phyloP scores from a whole-genome alignment of 2,329 filamentous ascomycete genomes.

The Xylogone sp. region DNA sequence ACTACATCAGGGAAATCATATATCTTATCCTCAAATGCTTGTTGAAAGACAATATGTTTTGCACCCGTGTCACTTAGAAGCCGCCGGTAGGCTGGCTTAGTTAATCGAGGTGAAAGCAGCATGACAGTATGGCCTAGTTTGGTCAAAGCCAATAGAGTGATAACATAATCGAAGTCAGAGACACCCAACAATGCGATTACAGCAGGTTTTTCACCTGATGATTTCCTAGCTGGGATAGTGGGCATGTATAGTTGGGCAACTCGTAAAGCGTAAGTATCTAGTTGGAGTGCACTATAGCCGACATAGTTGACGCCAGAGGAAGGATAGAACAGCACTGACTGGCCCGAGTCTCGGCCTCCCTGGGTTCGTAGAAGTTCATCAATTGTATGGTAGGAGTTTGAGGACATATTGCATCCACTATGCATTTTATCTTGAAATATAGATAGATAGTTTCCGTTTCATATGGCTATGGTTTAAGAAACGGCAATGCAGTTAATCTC shows the following conservation, averaged over 20 bases:
- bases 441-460: too few species aligned
- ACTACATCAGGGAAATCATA: slow-evolving; percentile 18
- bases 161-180: slow-evolving; percentile 46
- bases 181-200: slow-evolving; percentile 44
- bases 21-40: slow-evolving; percentile 1
- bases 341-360: slow-evolving; percentile 4
- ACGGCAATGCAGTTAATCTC: too few species aligned
- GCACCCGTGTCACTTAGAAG: slow-evolving; percentile 37
- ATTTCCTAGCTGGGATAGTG: slow-evolving; percentile 7
- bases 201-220: slow-evolving; percentile 20
- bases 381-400: slow-evolving; percentile 19
- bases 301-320: slow-evolving; percentile 7
- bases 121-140: slow-evolving; percentile 49
- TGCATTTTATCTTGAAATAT: too few species aligned
- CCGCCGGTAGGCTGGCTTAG: slow-evolving; percentile 42
- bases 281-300: slow-evolving; percentile 11
- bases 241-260: slow-evolving; percentile 8
- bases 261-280: slow-evolving; percentile 11
- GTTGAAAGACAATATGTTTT: slow-evolving; percentile 16
- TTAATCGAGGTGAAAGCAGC: slow-evolving; percentile 50
- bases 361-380: slow-evolving; percentile 13
- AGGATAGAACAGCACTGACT: slow-evolving; percentile 11
- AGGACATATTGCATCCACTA: too few species aligned
- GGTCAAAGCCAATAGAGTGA: slow-evolving; percentile 47
- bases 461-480: too few species aligned